Evolutionary conservation across 169 alveolate species (phyloP).

Genomic region (Amoebophrya sp.): DNA sequence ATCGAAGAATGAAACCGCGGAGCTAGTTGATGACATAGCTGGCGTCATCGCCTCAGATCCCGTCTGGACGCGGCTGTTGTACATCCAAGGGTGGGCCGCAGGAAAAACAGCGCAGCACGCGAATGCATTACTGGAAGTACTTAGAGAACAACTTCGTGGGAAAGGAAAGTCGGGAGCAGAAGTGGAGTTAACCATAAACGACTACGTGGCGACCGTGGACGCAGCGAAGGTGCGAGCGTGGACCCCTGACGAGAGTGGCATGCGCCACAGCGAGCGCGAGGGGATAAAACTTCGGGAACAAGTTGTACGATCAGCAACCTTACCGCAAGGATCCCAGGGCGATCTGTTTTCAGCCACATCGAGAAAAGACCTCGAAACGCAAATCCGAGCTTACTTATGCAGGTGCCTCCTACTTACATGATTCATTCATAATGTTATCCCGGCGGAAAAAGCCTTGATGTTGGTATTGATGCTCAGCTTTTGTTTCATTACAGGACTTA

Average conservation of each 20-base stretch:
- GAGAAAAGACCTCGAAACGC: no score
- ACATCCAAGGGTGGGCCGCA: background rate
- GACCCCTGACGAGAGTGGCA: conserved; percentile 4
- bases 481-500: no score
- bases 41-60: background rate
- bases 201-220: background rate
- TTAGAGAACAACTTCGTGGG: no score
- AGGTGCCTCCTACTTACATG: background rate
- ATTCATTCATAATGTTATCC: background rate
- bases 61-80: background rate
- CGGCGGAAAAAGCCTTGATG: background rate
- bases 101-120: background rate
- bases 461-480: background rate
- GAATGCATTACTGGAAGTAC: background rate
- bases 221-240: background rate
- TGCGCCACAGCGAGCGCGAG: conserved; percentile 19
- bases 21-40: background rate
- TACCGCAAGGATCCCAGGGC: background rate
- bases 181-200: background rate
- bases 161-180: no score
- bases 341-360: no score
- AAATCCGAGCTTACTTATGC: background rate
- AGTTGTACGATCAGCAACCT: background rate
- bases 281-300: background rate
- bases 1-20: background rate